Percentiles rank a stretch among this genome's conserved stretches.
These are phyloP conservation scores for Saccharum officinarum DNA, from an alignment of 176 grass and related monocot genomes.

Conservation along the genomic window DNA sequence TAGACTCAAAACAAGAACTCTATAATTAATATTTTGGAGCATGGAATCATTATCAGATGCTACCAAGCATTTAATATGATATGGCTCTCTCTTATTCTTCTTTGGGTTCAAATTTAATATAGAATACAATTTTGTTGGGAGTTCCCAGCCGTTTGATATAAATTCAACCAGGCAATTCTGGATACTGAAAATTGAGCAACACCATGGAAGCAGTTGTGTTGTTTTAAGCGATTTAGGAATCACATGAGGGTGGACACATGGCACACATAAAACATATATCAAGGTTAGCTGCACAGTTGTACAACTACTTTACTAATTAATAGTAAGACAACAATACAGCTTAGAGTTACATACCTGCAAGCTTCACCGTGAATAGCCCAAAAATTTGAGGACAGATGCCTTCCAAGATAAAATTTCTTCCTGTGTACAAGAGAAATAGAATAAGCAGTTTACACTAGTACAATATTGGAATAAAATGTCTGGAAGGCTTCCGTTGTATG, in stretches of 20 bases:
- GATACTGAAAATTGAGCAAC: not conserved
- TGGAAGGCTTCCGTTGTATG: not conserved
- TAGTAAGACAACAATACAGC: not conserved
- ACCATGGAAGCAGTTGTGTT: not conserved
- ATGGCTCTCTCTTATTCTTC: not conserved
- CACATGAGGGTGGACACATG: not conserved
- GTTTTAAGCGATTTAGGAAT: not conserved
- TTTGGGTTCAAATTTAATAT: not conserved
- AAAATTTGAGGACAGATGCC: constrained; percentile 87
- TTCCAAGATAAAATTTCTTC: constrained; percentile 82
- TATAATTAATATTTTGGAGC: not conserved
- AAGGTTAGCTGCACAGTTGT: not conserved
- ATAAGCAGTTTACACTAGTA: not conserved
- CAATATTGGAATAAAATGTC: constrained; percentile 18
- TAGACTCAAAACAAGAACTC: not conserved
- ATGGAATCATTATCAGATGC: not conserved
- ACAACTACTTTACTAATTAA: not conserved
- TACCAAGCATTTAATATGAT: not conserved
- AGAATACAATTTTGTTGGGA: no score
- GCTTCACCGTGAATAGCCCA: constrained; percentile 96
- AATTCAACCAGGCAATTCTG: not conserved
- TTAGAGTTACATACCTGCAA: constrained; percentile 62
- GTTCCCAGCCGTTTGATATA: no score
- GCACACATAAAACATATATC: not conserved
- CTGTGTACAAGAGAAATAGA: constrained; percentile 35